These are phyloP conservation scores for Bryoglossum gracile DNA, from an alignment of 495 filamentous ascomycete genomes.

Conservation along the genomic window DNA sequence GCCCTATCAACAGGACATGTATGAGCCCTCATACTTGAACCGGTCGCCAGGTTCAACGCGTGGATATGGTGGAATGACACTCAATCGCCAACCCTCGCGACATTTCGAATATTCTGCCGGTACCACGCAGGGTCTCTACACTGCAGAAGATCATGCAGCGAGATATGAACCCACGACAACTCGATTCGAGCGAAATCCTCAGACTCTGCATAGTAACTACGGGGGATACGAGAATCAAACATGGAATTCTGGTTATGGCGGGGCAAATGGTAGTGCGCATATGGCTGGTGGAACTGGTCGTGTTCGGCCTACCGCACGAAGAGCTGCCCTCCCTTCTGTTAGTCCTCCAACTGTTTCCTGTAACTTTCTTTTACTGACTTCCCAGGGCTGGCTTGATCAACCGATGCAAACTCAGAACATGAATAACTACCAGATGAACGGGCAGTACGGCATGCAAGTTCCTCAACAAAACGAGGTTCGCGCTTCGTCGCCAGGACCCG, in stretches of 20 bases:
- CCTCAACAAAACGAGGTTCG: slow-evolving; percentile 19
- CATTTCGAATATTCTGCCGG: slow-evolving; percentile 58
- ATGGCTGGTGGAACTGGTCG: slow-evolving; percentile 39
- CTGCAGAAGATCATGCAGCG: slow-evolving; percentile 45
- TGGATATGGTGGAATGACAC: slow-evolving; percentile 46
- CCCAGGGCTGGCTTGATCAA: slow-evolving; percentile 41
- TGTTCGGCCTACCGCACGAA: slow-evolving; percentile 34
- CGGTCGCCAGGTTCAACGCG: slow-evolving; percentile 34
- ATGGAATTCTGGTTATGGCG: slow-evolving; percentile 41
- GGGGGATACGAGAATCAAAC: slow-evolving; percentile 41
- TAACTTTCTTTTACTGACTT: background rate
- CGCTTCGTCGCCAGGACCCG: slow-evolving; percentile 39
- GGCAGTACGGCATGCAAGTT: slow-evolving; percentile 18
- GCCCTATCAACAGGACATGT: slow-evolving; percentile 46
- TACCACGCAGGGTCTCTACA: slow-evolving; percentile 42
- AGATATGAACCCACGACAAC: slow-evolving; percentile 50
- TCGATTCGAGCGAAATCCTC: slow-evolving; percentile 47
- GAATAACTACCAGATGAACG: slow-evolving; percentile 20
- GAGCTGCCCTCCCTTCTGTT: slow-evolving; percentile 42
- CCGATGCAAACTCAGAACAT: slow-evolving; percentile 27
- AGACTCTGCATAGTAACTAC: slow-evolving; percentile 30
- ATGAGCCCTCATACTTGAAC: slow-evolving; percentile 30
- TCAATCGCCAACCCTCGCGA: slow-evolving; percentile 60
- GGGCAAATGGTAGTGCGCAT: slow-evolving; percentile 36
- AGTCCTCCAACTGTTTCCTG: slow-evolving; percentile 18